Base-by-base conservation (phyloP, 352 stramenopile species). In the Blastocystis sp. region DNA sequence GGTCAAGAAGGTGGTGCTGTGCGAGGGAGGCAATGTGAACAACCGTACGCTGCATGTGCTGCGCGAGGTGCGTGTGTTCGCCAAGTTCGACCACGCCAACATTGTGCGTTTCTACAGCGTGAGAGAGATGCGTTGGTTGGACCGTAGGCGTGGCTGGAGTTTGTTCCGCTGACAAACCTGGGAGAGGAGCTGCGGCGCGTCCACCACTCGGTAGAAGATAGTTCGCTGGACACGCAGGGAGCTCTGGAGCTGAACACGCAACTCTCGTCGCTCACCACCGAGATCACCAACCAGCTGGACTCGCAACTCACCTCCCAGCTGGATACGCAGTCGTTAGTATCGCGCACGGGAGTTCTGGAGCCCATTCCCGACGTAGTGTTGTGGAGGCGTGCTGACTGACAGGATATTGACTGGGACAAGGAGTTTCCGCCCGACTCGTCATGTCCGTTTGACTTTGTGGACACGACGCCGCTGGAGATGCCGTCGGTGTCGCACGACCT, bases 31-130 rank as follows among this genome's bases (percentile, higher is more conserved):
- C 63, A 86, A 56, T 93, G 46, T 34, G 48, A 67, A 49, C 53
- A 49, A 76, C n/a, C 72, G 21, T 7, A 69, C 34, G 4, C 57
- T 67, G 48, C 72, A 49, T n/a, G 72, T 94, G 73, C 86, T 94
- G 56, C 91, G 91, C 0, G 91, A 94, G 87, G 91, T 94, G 29
- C 93, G 93, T 84, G 93, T 94, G 76, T 69, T 94, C 38, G 91
- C 91, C 8, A 78, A 93, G 24, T 86, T 94, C 48, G 91, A 94
- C 75, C 91, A 94, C 86, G 88, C 91, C 0, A 93, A 94, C 73
- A 94, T 94, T 61, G 91, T 94, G 8, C 90, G 91, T 8, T 94
- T 94, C 87, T 94, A 94, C 78, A 71, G 32, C 48, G 51, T 59
- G 32, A 16, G 11, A 59, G 32, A 3, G 11, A 59, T 3, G 2